These are phyloP conservation scores for Crepidotus variabilis DNA, from an alignment of 768 basidiomycete genomes.

Conservation along the genomic window DNA sequence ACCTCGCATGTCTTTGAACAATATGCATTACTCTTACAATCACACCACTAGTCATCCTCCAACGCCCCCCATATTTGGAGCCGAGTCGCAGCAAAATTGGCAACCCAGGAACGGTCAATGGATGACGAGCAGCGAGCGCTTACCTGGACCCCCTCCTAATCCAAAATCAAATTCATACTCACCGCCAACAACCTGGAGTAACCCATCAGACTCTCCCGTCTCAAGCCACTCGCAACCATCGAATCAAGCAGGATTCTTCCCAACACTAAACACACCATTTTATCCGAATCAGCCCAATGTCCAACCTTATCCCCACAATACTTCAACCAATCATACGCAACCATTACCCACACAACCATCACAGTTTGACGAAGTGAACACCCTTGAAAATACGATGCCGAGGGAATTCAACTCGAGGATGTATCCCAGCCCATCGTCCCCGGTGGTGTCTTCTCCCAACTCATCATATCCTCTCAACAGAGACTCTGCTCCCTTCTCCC, in stretches of 20 bases:
- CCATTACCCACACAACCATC: constrained; percentile 10
- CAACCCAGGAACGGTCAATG: constrained; percentile 13
- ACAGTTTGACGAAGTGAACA: constrained; percentile 10
- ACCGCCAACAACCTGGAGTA: constrained; percentile 13
- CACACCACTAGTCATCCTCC: constrained; percentile 10
- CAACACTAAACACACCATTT: constrained; percentile 57
- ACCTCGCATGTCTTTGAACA: constrained; percentile 15
- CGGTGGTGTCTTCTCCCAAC: constrained; percentile 9
- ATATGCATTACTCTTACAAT: constrained; percentile 18
- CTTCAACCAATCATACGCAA: constrained; percentile 21
- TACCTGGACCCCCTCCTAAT: constrained; percentile 3
- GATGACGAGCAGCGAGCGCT: constrained; percentile 10
- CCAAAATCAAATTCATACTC: constrained; percentile 13
- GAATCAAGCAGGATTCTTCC: constrained; percentile 33
- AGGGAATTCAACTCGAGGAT: constrained; percentile 13
- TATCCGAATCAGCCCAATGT: constrained; percentile 38
- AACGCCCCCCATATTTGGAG: constrained; percentile 16
- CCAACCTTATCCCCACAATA: constrained; percentile 12
- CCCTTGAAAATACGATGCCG: neutral
- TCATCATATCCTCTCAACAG: constrained; percentile 15
- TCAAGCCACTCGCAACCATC: constrained; percentile 10
- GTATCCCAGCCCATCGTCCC: constrained; percentile 11
- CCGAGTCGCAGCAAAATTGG: constrained; percentile 17
- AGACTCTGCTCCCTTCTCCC: constrained; percentile 21
- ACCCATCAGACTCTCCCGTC: constrained; percentile 10